Evolutionary conservation across 1,139 yeast genomes (phyloP).

Genomic region (Scheffersomyces quercinus): DNA sequence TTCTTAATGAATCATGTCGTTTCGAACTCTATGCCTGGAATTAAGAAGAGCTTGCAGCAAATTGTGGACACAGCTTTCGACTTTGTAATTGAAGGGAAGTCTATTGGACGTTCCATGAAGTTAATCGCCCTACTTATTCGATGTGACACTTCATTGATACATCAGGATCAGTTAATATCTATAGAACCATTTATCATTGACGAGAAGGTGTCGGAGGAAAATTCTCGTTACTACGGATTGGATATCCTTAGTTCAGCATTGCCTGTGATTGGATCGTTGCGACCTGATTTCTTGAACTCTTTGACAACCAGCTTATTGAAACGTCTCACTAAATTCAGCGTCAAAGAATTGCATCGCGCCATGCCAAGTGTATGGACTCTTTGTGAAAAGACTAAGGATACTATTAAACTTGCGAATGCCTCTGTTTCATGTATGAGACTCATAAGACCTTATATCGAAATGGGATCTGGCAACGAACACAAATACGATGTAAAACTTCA

Average conservation of each 20-base stretch:
- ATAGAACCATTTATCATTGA: constrained; percentile 61
- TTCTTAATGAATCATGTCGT: constrained; percentile 45
- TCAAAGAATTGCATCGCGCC: constrained; percentile 64
- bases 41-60: constrained; percentile 16
- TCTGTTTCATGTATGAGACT: constrained; percentile 58
- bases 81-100: constrained; percentile 18
- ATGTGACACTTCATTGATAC: constrained; percentile 50
- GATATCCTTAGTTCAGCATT: constrained; percentile 54
- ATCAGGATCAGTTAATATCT: constrained; percentile 64
- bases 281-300: constrained; percentile 50
- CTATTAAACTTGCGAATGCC: constrained; percentile 56
- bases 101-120: constrained; percentile 39
- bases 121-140: constrained; percentile 56
- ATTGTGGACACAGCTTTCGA: constrained; percentile 31
- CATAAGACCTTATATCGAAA: constrained; percentile 42
- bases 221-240: constrained; percentile 48
- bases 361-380: constrained; percentile 66
- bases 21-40: constrained; percentile 15
- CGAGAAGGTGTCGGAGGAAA: constrained; percentile 37
- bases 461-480: constrained; percentile 8
- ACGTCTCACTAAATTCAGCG: constrained; percentile 58
- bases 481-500: constrained; percentile 47
- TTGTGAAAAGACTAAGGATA: constrained; percentile 46
- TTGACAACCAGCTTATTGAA: constrained; percentile 55
- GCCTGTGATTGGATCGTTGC: constrained; percentile 41